Evolutionary conservation across 257 asterid species (phyloP).

Genomic region (Rubia yunnanensis): DNA sequence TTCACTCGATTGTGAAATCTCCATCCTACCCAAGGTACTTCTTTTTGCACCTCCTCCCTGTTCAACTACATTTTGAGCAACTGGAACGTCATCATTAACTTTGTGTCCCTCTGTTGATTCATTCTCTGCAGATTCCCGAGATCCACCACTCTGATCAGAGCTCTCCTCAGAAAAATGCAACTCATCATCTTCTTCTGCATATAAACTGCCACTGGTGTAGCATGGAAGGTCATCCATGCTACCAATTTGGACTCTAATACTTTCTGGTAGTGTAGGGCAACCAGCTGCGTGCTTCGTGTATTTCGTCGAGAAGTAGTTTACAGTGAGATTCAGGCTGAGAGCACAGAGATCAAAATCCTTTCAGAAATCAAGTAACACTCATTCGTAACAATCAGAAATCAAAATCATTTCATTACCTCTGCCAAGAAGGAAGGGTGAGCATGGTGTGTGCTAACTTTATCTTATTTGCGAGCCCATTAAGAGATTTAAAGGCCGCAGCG

Average conservation of each 20-base stretch:
- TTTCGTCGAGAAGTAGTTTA: conserved; percentile 85
- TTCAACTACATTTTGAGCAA: conserved; percentile 13
- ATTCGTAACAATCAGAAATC: neutral
- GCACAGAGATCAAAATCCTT: neutral
- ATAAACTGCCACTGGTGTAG: conserved; percentile 26
- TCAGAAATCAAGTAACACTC: neutral
- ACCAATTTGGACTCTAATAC: conserved; percentile 39
- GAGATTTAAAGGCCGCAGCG: conserved; percentile 62
- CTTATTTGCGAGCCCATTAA: conserved; percentile 76
- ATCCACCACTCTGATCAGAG: conserved; percentile 9
- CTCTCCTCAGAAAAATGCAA: conserved; percentile 22
- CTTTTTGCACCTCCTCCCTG: neutral
- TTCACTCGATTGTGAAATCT: neutral
- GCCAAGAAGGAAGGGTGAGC: conserved; percentile 86
- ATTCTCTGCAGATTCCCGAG: conserved; percentile 13
- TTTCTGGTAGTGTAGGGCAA: conserved; percentile 54
- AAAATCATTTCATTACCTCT: conserved; percentile 36
- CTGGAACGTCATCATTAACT: conserved; percentile 4
- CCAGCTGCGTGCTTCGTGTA: conserved; percentile 44
- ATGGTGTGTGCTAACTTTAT: conserved; percentile 72
- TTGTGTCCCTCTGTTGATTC: conserved; percentile 6
- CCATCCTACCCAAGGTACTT: neutral
- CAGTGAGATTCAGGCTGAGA: conserved; percentile 63
- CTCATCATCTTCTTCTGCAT: conserved; percentile 15
- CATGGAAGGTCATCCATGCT: conserved; percentile 82